Conservation (phyloP, 2,329 filamentous ascomycete species). For the Erysiphe neolycopersici region DNA sequence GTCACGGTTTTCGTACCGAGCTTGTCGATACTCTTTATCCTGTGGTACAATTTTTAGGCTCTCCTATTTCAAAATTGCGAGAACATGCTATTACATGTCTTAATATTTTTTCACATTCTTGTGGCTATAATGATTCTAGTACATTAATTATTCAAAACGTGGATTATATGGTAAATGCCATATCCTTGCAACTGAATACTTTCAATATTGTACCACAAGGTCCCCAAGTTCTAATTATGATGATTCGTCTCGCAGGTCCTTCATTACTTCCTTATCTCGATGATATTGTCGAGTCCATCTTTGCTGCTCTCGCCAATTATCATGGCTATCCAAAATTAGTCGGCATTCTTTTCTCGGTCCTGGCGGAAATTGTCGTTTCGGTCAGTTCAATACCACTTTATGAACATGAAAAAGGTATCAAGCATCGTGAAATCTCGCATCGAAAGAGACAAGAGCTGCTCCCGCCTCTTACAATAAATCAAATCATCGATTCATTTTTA, state of each 20-base stretch:
- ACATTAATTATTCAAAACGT: conserved; percentile 71
- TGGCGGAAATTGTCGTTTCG: conserved; percentile 50
- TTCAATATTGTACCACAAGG: conserved; percentile 82
- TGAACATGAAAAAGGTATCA: conserved; percentile 5
- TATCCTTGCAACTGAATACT: conserved; percentile 68
- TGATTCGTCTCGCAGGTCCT: conserved; percentile 68
- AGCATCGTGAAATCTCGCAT: conserved; percentile 19
- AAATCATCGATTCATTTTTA: background rate
- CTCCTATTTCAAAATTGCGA: conserved; percentile 37
- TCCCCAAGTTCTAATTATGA: conserved; percentile 77
- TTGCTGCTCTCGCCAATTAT: conserved; percentile 78
- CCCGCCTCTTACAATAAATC: conserved; percentile 15
- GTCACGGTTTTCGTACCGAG: conserved; percentile 48
- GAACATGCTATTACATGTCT: conserved; percentile 62
- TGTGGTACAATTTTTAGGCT: conserved; percentile 66
- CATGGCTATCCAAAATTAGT: conserved; percentile 78
- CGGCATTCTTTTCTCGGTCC: conserved; percentile 56
- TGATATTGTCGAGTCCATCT: conserved; percentile 73
- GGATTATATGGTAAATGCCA: conserved; percentile 87
- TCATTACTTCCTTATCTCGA: conserved; percentile 67
- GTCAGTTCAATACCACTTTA: conserved; percentile 41
- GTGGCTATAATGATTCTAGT: conserved; percentile 46
- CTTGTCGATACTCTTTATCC: conserved; percentile 82
- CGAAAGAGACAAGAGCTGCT: conserved; percentile 2
- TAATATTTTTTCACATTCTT: conserved; percentile 51